Base-by-base conservation (phyloP, 1,139 yeast species). In the Scheffersomyces stambukii region DNA sequence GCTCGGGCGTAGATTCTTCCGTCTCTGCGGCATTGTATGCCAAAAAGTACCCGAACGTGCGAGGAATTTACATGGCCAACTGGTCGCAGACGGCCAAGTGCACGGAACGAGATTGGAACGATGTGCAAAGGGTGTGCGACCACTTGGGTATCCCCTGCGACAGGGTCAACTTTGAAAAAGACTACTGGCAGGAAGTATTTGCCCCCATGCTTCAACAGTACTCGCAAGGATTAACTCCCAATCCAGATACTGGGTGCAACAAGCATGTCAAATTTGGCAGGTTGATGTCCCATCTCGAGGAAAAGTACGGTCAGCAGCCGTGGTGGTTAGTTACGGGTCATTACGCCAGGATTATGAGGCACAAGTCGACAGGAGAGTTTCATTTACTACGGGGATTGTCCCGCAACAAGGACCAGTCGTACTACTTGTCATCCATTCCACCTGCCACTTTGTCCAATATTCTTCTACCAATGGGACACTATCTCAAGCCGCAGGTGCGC, bases 251-350 rank as follows among this genome's bases (percentile, higher is more conserved):
- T 14, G 77, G 81, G 16, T 91, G 99, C 53, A 91, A 91, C 51
- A 69, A 75, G 35, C 72, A 75, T 47, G 82, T 91, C 44, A 91
- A 91, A 52, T 91, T 91, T 60, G 98, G 98, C 2, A 71, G 67
- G 32, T 64, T 91, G 54, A 54, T 77, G 6, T 72, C 77, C 11
- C 69, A 77, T 46, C 54, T 88, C 23, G 56, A 62, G 24, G 31
- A 46, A 0, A 53, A 52, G 32, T 66, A 60, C 37, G 18, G 8
- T 8, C n/a, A n/a, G 5, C 32, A 42, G 7, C 27, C 41, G 2
- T 84, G 91, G 81, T 85, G 95, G 95, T 56, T 91, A 10, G 96
- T 86, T 1, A 88, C 96, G 0, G 99, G 98, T 4, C 98, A 91
- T 52, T 91, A 91, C 53, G 79, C 95, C 0, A 60, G 91, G 32